Evolutionary conservation across 1,139 yeast species (phyloP), one percentile per base, ranked within the genome.

Genomic region (Yamadazyma pseudoaaseri): DNA sequence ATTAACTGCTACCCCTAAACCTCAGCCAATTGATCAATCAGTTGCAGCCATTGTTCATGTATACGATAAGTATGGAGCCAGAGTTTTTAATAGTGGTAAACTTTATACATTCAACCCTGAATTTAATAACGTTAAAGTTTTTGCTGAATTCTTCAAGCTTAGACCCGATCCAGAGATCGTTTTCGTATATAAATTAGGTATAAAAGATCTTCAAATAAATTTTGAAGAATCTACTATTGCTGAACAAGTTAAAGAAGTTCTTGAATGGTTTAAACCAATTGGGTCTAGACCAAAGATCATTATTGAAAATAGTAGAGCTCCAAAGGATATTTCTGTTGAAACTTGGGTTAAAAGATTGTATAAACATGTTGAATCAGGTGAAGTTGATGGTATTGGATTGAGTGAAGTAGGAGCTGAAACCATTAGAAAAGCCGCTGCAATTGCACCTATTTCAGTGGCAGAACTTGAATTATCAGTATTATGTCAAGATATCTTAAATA

Each of bases 381-480:
- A 58, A 26, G 65, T 85, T 42, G 79, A 76, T 34, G 86, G 82
- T 10, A 70, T 82, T 36, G 79, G 85, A 0, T 62, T 86, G 33
- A 79, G 87, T 30, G 95, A 86, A 56, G 85, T 79, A 17, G 66
- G 74, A 23, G 79, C 75, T 4, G 64, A 63, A 1, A 72, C 87
- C 6, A 73, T 86, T 39, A 54, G 59, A 16, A 70, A 72, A 40
- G 86, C 90, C 1, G 23, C 39, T 20, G 55, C 62, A 18, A 64
- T 62, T 13, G 54, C 52, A 20, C 80, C 79, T 20, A 68, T 86
- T 38, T 67, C 76, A 2, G 77, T 77, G 46, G 86, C 81, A 32
- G 95, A 86, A 57, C 68, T 82, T 31, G 95, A 86, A 58, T 69
- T 79, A 40, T 83, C 94, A 3, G 48, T 86, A 43, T 73, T 79